phyloP scores from a whole-genome alignment of 352 stramenopile genomes.

The Pythium sukuiense region DNA sequence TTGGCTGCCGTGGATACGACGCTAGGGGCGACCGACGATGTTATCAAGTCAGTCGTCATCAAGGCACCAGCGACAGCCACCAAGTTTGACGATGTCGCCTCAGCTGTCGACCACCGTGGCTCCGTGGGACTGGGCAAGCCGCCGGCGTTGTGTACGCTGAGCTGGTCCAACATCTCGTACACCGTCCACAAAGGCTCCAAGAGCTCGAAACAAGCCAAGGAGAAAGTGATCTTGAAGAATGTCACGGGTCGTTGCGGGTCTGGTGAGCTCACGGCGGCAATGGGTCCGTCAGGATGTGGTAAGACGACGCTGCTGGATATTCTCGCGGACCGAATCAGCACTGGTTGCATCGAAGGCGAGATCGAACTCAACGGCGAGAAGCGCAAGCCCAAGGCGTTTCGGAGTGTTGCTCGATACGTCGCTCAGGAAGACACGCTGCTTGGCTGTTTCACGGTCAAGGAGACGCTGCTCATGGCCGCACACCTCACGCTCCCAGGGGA shows the following conservation, averaged over 20 bases:
- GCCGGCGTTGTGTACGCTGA: slow-evolving; percentile 30
- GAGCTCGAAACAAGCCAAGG: neutral
- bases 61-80: neutral
- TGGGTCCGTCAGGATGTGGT: slow-evolving; percentile 37
- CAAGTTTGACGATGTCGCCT: neutral
- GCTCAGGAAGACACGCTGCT: slow-evolving; percentile 42
- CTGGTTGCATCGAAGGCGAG: slow-evolving; percentile 37
- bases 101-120: neutral
- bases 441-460: slow-evolving; percentile 1
- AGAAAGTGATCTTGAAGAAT: slow-evolving; percentile 33
- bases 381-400: slow-evolving; percentile 28
- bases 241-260: slow-evolving; percentile 39
- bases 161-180: slow-evolving; percentile 32
- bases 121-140: slow-evolving; percentile 3
- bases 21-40: neutral
- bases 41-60: neutral
- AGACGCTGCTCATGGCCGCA: too few species aligned
- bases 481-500: too few species aligned
- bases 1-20: too few species aligned
- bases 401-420: slow-evolving; percentile 34
- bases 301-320: slow-evolving; percentile 49
- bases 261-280: slow-evolving; percentile 41
- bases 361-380: slow-evolving; percentile 46
- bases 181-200: slow-evolving; percentile 18
- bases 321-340: slow-evolving; percentile 57